Base-by-base conservation (phyloP, 139 green algal species). In the Tetraselmis striata region DNA sequence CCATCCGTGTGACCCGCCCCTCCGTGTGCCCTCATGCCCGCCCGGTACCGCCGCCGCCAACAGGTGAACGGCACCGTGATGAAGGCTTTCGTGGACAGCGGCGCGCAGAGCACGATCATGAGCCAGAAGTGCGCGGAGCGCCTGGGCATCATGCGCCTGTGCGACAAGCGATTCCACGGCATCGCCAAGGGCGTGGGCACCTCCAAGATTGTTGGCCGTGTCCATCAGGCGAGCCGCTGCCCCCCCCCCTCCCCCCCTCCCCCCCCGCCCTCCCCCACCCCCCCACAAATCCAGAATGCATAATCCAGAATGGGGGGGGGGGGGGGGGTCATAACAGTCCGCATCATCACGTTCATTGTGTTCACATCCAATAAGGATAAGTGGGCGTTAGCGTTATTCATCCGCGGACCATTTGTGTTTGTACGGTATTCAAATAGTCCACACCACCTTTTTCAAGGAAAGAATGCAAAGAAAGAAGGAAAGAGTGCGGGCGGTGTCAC, bases 131-230 rank as follows among this genome's bases (percentile, higher is more conserved):
- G 91, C 83, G 95, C 92, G 0, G 87, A 94, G 83, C 89, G 92
- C 79, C 95, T 90, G 87, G 87, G 92, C 84, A 82, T 99, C 23
- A 88, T 91, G 31, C 91, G 90, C 1, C 91, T 99, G 23, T 84
- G 98, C 79, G 96, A 99, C 91, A 94, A 89, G 77, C 90, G 96
- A 2, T 99, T 94, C 78, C 32, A 83, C 58, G 96, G 96, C 31
- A 91, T 94, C 32, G 96, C 95, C 0, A 85, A 93, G 76, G 96
- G 96, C 59, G 96, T 99, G 32, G 96, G 96, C 80, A 90, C 85
- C 5, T 87, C 83, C 59, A 95, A 91, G 82, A 98, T 99, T 75
- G 58, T 98, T 24, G 96, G 96, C 27, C 90, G 92, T 30, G 89
- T 98, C 24, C 95, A 98, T 85, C 85, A 92, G 86, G 91, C 91